Percentiles rank a stretch among this genome's conserved stretches.
Evolutionary conservation across 345 rosid species (phyloP).

Genomic region (Hibiscus mutabilis): DNA sequence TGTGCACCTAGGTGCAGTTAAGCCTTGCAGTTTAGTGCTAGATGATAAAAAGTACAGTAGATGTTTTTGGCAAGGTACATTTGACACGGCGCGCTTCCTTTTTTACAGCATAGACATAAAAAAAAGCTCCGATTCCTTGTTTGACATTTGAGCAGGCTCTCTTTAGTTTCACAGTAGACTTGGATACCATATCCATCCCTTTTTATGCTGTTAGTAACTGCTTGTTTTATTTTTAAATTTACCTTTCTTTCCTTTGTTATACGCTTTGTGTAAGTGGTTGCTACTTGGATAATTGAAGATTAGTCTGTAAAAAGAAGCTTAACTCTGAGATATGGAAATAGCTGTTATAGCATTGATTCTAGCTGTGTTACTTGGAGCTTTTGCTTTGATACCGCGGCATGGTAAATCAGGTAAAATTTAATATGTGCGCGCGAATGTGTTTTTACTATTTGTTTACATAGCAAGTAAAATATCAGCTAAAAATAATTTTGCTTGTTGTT

Average conservation of each 20-base stretch:
- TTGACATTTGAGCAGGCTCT: not conserved
- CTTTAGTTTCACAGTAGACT: not conserved
- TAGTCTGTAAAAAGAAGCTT: slow-evolving; percentile 3
- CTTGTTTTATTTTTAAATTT: not conserved
- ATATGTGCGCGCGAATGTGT: not conserved
- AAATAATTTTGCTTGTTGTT: not conserved
- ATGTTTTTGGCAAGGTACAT: not conserved
- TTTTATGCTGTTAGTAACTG: not conserved
- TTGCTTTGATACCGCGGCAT: slow-evolving; percentile 31
- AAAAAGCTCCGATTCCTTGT: not conserved
- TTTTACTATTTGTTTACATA: not conserved
- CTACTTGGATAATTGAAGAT: not conserved
- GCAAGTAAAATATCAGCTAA: not conserved
- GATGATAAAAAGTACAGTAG: not conserved
- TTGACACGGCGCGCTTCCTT: not conserved
- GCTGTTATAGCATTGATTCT: slow-evolving; percentile 34
- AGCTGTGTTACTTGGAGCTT: slow-evolving; percentile 35
- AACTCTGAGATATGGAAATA: slow-evolving; percentile 20
- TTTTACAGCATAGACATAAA: not conserved
- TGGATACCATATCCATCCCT: not conserved
- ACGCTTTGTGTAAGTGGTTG: not conserved
- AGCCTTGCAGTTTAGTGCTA: not conserved
- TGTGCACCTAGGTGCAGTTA: not conserved
- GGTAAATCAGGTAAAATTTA: slow-evolving; percentile 23
- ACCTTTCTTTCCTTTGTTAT: not conserved